phyloP scores from a whole-genome alignment of 148 eudicot species.

The Camellia granthamiana region DNA sequence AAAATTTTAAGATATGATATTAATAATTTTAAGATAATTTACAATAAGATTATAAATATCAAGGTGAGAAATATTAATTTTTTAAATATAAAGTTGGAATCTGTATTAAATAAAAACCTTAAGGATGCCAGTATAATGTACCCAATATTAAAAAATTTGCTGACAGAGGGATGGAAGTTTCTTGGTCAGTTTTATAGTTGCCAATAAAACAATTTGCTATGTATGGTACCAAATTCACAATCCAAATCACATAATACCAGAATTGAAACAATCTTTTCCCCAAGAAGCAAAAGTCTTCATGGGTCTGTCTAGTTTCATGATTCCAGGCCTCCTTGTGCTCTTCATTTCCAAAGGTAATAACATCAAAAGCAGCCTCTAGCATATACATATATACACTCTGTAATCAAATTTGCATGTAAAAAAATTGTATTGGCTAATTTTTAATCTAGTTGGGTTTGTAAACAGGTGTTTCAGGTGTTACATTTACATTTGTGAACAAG shows the following conservation, averaged over 20 bases:
- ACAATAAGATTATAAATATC: too few relatives aligned
- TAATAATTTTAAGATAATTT: too few relatives aligned
- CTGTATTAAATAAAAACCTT: too few relatives aligned
- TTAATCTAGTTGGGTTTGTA: background rate
- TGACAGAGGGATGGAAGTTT: too few relatives aligned
- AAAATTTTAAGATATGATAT: too few relatives aligned
- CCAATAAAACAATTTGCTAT: background rate
- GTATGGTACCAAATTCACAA: background rate
- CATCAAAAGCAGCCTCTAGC: background rate
- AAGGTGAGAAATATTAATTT: too few relatives aligned
- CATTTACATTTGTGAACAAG: conserved; percentile 68
- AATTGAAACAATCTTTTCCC: background rate
- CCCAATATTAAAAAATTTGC: too few relatives aligned
- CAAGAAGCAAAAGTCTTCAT: background rate
- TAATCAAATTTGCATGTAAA: background rate
- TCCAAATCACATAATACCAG: background rate
- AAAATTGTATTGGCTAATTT: background rate
- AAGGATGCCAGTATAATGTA: too few relatives aligned
- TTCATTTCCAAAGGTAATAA: conserved; percentile 12
- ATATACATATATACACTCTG: too few relatives aligned
- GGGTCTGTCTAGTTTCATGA: background rate
- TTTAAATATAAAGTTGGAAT: too few relatives aligned
- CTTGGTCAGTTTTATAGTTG: too few relatives aligned
- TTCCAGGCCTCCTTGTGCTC: conserved; percentile 11
- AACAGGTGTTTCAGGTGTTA: conserved; percentile 32